Evolutionary conservation across 2,329 filamentous ascomycete genomes (phyloP), one percentile per base, ranked within the genome.

Genomic region (Juglanconis oblonga): DNA sequence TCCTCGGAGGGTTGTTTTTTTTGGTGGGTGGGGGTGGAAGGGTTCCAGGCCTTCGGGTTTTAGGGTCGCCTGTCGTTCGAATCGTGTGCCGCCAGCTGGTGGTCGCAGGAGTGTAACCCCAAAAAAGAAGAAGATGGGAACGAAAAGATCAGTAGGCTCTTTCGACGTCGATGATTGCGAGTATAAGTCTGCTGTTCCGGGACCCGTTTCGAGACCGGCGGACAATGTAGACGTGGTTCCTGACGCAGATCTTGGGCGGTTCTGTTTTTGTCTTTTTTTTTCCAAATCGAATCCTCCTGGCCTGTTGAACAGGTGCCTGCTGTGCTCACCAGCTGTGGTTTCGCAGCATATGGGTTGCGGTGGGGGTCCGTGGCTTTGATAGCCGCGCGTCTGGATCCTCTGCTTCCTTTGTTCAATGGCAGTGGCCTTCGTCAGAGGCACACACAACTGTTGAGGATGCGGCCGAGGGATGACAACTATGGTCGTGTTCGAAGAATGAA

Each of bases 301-400:
- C 4, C 38, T 42, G 38, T 14, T 42, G 38, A 42, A 42, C 4
- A 42, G 10, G 35, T 38, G 8, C 35, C 44, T 31, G 17, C 29
- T 48, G 40, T 40, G 36, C 24, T 24, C 24, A 24, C 36, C 36
- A 9, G 36, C 36, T 40, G 36, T 40, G 24, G 24, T 24, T 24
- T 24, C 24, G 24, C 24, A 24, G 24, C n/a, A 38, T 40, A 35
- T 32, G 49, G 56, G 40, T 31, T 4, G 38, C 38, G 24, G 24
- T 24, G 24, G 38, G 38, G 38, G 38, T 9, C 38, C 4, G 38
- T 42, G 38, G 38, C 38, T 42, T 9, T 53, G 44, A 52, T 52
- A 59, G 58, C 58, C 58, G 58, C 58, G 58, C 58, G 58, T 59
- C 52, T 59, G 58, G 50, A 55, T 59, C 52, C 45, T n/a, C 32